phyloP scores from a whole-genome alignment of 179 eudicot genomes.

The Pouteria campechiana region DNA sequence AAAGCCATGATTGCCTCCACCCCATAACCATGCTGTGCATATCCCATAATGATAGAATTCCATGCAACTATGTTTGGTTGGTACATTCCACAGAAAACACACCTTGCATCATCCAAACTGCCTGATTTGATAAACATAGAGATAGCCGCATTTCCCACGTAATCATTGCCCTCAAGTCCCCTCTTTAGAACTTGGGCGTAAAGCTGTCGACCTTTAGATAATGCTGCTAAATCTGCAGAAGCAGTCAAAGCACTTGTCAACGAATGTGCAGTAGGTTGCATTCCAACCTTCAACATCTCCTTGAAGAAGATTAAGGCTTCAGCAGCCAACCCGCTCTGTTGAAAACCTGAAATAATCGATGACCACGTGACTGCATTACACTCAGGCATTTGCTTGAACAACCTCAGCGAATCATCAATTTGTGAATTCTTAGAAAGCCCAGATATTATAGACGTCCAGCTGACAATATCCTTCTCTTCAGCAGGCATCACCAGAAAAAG shows the following conservation, averaged over 20 bases:
- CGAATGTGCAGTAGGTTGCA: slow-evolving; percentile 11
- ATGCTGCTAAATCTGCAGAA: slow-evolving; percentile 14
- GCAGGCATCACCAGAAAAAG: slow-evolving; percentile 13
- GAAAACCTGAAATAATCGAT: slow-evolving; percentile 16
- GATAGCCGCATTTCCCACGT: slow-evolving; percentile 10
- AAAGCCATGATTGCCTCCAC: slow-evolving; percentile 12
- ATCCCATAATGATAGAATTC: slow-evolving; percentile 19
- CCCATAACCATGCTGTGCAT: slow-evolving; percentile 20
- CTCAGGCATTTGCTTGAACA: slow-evolving; percentile 21
- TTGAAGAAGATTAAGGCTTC: slow-evolving; percentile 11
- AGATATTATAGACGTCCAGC: slow-evolving; percentile 11
- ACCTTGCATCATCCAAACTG: slow-evolving; percentile 12
- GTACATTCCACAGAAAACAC: slow-evolving; percentile 6
- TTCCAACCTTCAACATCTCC: slow-evolving; percentile 10
- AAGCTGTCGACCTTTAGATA: slow-evolving; percentile 17
- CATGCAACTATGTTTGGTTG: slow-evolving; percentile 12
- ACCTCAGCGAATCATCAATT: slow-evolving; percentile 15
- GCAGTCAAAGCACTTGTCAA: slow-evolving; percentile 18
- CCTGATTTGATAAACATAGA: slow-evolving; percentile 20
- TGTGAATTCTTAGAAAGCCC: slow-evolving; percentile 12
- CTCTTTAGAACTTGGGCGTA: slow-evolving; percentile 17
- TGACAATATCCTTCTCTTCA: slow-evolving; percentile 9
- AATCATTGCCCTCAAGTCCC: slow-evolving; percentile 13
- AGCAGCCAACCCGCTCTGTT: slow-evolving; percentile 15
- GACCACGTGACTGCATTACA: slow-evolving; percentile 18